These are phyloP conservation scores for Colletotrichum aenigma DNA, from an alignment of 2,329 filamentous ascomycete species.

Conservation along the genomic window DNA sequence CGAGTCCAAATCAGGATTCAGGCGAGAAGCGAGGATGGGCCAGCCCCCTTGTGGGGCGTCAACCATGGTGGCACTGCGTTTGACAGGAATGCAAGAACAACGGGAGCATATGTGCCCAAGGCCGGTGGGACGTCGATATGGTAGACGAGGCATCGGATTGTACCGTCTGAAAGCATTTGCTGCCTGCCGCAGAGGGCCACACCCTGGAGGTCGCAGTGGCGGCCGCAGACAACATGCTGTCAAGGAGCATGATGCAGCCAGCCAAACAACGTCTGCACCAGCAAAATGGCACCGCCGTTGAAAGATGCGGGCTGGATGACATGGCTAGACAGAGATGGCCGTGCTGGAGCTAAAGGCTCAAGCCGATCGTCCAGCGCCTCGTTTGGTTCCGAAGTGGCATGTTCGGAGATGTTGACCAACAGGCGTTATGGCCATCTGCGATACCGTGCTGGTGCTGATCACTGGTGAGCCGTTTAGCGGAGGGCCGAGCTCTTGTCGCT, in stretches of 20 bases:
- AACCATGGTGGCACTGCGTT: not conserved
- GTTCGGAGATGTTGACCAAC: not conserved
- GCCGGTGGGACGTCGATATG: not conserved
- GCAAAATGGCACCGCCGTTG: not conserved
- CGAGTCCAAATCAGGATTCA: constrained; percentile 7
- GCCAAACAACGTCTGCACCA: not conserved
- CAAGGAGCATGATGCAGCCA: not conserved
- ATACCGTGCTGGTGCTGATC: not conserved
- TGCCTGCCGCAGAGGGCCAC: not conserved
- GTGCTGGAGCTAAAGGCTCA: not conserved
- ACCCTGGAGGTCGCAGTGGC: not conserved
- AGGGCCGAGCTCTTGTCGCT: not conserved
- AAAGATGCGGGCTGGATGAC: not conserved
- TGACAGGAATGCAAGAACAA: not conserved
- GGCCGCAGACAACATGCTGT: not conserved
- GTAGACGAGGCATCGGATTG: not conserved
- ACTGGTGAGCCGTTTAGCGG: not conserved
- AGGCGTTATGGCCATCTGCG: not conserved
- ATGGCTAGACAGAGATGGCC: not conserved
- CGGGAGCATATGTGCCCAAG: not conserved
- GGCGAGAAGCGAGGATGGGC: not conserved
- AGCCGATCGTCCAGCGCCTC: not conserved
- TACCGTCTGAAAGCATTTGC: not conserved
- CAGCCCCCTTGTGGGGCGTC: not conserved
- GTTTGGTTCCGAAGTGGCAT: not conserved